Evolutionary conservation across 1,284 basidiomycete genomes (phyloP), one percentile per base, ranked within the genome.

Genomic region (Trichosporon sp.): DNA sequence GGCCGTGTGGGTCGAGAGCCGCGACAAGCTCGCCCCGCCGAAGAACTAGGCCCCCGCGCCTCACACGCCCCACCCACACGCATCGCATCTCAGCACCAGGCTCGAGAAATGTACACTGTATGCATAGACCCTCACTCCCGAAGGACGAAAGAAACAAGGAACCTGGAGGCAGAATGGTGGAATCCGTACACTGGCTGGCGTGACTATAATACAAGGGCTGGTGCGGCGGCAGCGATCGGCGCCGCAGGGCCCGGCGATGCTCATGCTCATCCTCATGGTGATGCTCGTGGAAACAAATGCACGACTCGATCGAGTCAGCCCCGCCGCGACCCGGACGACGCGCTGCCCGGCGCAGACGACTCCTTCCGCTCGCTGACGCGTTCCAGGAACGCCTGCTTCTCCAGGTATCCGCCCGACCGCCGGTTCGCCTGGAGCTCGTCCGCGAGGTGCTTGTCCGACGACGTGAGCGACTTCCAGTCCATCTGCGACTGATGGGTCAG

Each of bases 391-490:
- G 79, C 78, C 58, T 75, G 75, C 65, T 81, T 82, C 60, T 80
- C 79, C 9, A 83, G 70, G 66, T 74, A 82, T 3, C 82, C 81
- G 1, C 81, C 81, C 8, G 70, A 69, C 34, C 75, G 69, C 18
- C 82, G 70, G 72, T 83, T 79, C 25, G 76, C 76, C 15, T 75
- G 77, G 2, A 83, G 74, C 68, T 83, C 80, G 34, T 78, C 77
- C 3, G 70, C 62, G 9, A 81, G 67, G 2, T 67, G 65, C 0
- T 65, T 65, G 21, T 75, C 73, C 0, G 73, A 70, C 0, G 76
- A 47, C 21, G 78, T 78, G 60, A 81, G 80, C 6, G 72, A 72
- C 31, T 77, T 81, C 82, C 82, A 83, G 67, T 83, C 82, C 75
- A 81, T 77, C 65, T 78, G 77, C 9, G 79, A 81, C 82, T 83